These are phyloP conservation scores for Beauveria sp. DNA, from an alignment of 2,329 filamentous ascomycete genomes.

Conservation along the genomic window DNA sequence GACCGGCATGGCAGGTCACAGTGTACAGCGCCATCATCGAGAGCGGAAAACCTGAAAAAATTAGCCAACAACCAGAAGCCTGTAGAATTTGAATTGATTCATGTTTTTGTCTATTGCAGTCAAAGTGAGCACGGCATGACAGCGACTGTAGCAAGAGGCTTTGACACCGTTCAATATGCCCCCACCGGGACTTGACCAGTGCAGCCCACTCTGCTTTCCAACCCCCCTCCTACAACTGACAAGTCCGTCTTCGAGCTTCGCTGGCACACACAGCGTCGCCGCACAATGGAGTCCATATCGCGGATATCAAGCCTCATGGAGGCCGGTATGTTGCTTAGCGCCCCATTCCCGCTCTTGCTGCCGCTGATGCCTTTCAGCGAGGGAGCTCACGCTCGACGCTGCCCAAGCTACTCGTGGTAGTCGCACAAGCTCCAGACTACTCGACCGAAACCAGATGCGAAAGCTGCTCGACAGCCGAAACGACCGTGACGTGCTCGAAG, in stretches of 20 bases:
- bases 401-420: slow-evolving; percentile 75
- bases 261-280: slow-evolving; percentile 4
- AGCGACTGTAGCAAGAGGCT: not conserved
- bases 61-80: not conserved
- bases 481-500: slow-evolving; percentile 89
- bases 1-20: no score
- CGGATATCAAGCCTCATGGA: slow-evolving; percentile 91
- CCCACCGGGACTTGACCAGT: not conserved
- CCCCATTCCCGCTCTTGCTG: slow-evolving; percentile 9
- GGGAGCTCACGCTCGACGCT: slow-evolving; percentile 95
- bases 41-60: not conserved
- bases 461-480: slow-evolving; percentile 90
- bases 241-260: not conserved
- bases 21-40: no score
- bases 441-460: slow-evolving; percentile 81
- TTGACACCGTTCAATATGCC: not conserved
- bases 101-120: no score
- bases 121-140: not conserved
- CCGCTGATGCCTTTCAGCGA: slow-evolving; percentile 49
- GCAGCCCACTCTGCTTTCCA: slow-evolving; percentile 1
- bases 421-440: slow-evolving; percentile 52
- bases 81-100: no score
- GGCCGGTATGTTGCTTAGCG: slow-evolving; percentile 59
- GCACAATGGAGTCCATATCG: slow-evolving; percentile 86
- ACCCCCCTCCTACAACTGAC: slow-evolving; percentile 1